Percentiles rank a stretch among this genome's conserved stretches.
Evolutionary conservation across 2,329 filamentous ascomycete genomes (phyloP).

Genomic region (Pyricularia pennisetigena): DNA sequence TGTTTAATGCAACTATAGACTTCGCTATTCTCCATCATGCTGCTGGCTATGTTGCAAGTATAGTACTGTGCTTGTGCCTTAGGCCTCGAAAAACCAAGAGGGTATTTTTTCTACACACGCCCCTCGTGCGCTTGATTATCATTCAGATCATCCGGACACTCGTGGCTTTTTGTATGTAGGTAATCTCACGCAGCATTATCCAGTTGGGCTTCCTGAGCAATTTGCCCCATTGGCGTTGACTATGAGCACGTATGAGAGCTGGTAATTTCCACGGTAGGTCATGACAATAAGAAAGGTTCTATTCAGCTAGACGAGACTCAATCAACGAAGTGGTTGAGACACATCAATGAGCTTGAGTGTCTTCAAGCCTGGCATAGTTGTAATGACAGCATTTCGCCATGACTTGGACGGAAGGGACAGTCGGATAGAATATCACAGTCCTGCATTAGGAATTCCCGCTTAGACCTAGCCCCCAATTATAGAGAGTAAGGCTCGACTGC

Average conservation of each 20-base stretch:
- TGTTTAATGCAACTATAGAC: background rate
- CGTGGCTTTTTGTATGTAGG: too few species aligned
- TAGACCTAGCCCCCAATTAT: background rate
- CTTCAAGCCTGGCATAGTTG: background rate
- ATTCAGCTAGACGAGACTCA: background rate
- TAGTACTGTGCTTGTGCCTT: background rate
- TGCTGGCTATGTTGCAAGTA: background rate
- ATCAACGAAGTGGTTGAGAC: background rate
- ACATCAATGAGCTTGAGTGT: background rate
- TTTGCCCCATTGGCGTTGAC: background rate
- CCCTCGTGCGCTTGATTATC: background rate
- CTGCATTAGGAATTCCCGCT: background rate
- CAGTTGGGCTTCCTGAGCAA: background rate
- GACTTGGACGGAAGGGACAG: background rate
- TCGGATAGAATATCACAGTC: background rate
- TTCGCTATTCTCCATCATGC: background rate
- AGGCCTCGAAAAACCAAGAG: background rate
- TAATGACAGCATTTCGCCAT: background rate
- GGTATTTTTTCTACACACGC: background rate
- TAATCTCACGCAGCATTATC: too few species aligned
- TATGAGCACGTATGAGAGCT: background rate
- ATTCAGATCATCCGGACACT: too few species aligned
- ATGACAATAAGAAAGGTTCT: background rate
- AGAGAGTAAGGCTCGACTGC: background rate
- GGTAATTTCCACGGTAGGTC: background rate